Conservation (phyloP, 176 grass and related monocot species). For the Leersia perrieri region DNA sequence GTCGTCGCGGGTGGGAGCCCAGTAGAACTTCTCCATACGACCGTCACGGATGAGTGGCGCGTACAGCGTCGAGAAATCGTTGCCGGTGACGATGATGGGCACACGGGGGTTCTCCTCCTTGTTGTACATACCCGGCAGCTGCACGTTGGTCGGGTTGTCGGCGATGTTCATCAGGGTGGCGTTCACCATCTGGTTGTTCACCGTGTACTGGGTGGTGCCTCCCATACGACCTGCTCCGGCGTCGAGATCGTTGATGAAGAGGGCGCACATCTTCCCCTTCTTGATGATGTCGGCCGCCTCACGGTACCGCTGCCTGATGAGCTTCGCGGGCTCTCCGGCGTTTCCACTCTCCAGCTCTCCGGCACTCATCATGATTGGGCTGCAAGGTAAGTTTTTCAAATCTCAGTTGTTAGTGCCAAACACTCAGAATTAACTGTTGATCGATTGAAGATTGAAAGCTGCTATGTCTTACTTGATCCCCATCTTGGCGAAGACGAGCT, state of each 20-base stretch:
- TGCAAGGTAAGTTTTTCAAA: not conserved
- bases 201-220: conserved; percentile 93
- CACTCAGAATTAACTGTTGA: not conserved
- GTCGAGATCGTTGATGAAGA: conserved; percentile 99
- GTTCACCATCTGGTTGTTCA: conserved; percentile 99
- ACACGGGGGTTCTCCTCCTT: conserved; percentile 92
- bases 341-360: conserved; percentile 98
- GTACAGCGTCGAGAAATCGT: conserved; percentile 95
- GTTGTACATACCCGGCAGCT: conserved; percentile 96
- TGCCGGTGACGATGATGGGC: conserved; percentile 90
- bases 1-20: conserved; percentile 92
- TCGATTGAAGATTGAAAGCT: too few relatives aligned
- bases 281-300: conserved; percentile 86
- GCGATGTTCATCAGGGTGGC: conserved; percentile 99
- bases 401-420: not conserved
- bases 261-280: conserved; percentile 95
- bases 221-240: conserved; percentile 86
- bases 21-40: conserved; percentile 99
- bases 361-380: conserved; percentile 98
- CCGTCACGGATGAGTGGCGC: conserved; percentile 93
- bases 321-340: conserved; percentile 90
- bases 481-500: conserved; percentile 95
- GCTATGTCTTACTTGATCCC: conserved; percentile 69
- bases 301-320: conserved; percentile 87
- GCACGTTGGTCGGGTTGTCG: conserved; percentile 95